Percentiles rank a stretch among this genome's conserved stretches.
These are phyloP conservation scores for Aspergillus melleus DNA, from an alignment of 2,329 filamentous ascomycete species.

Conservation along the genomic window DNA sequence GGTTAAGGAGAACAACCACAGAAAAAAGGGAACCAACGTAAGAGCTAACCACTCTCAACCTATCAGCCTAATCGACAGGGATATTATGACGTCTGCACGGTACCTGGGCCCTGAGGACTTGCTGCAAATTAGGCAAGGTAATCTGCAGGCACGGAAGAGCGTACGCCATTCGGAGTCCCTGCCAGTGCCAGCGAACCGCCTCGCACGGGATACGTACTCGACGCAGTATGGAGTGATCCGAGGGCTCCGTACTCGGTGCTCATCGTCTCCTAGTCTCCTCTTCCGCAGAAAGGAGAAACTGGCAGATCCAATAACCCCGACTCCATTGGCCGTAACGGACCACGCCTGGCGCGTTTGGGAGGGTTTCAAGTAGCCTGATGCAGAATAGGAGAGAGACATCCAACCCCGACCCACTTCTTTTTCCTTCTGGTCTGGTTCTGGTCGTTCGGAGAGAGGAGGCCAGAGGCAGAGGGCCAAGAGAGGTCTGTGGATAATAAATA, in stretches of 20 bases:
- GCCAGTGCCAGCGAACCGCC: too few species aligned
- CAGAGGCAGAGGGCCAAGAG: neutral
- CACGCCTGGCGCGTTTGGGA: neutral
- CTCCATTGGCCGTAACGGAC: neutral
- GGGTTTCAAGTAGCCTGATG: neutral
- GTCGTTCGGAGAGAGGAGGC: neutral
- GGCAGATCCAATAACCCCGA: neutral
- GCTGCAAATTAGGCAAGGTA: too few species aligned
- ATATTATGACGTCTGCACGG: neutral
- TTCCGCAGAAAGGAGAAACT: too few species aligned
- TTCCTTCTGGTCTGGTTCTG: neutral
- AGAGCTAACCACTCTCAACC: too few species aligned
- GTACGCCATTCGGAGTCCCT: too few species aligned
- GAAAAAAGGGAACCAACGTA: neutral
- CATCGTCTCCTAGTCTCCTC: too few species aligned
- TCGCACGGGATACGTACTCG: too few species aligned
- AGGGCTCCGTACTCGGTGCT: too few species aligned
- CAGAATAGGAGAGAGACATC: neutral
- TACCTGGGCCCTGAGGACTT: too few species aligned
- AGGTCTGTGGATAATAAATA: neutral
- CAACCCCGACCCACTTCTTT: neutral
- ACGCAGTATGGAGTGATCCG: too few species aligned
- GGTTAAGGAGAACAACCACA: neutral
- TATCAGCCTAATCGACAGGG: neutral
- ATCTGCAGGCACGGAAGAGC: too few species aligned